Evolutionary conservation across 352 stramenopile genomes (phyloP), one percentile per base, ranked within the genome.

Genomic region (Salisapilia sapeloensis): DNA sequence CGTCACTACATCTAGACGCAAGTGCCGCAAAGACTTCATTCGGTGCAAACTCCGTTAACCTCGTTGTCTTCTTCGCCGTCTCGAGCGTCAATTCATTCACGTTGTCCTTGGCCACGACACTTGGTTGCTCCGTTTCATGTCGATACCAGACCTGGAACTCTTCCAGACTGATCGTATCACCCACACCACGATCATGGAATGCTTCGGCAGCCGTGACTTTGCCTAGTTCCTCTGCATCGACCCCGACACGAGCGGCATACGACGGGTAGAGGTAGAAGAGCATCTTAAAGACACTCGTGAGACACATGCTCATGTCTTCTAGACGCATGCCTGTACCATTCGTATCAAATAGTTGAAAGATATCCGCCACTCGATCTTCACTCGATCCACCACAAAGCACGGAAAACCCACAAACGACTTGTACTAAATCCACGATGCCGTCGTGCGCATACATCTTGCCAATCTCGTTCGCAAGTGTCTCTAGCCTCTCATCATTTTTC

Each of bases 1-100:
- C 67, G 6, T 91, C 66, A 4, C 53, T 53, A 40, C 66, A 83
- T n/a, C 65, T 60, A 23, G 80, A 77, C 9, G 77, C 77, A 50
- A 92, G 86, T 6, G 87, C 58, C 40, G 85, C 75, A 42, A 92
- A 92, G 11, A 92, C 72, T 44, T 87, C 72, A 18, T 76, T 57
- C 0, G 77, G 66, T 3, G 71, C 53, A 40, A 81, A 83, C 38
- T 84, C 78, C 17, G 83, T 65, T 24, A 91, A 32, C 21, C 81
- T 70, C 1, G 77, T 92, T 53, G 91, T 81, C 46, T 86, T 51
- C 38, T 83, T 81, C 15, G 91, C 74, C 8, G 78, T 50, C 35
- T 82, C 42, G 13, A 92, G 44, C 47, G 50, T 82, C 24, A 91
- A 57, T 66, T 70, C 85, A 2, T 85, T 63, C 11, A n/a, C n/a